These are phyloP conservation scores for Bipolaris zeicola DNA, from an alignment of 2,329 filamentous ascomycete species.

Conservation along the genomic window DNA sequence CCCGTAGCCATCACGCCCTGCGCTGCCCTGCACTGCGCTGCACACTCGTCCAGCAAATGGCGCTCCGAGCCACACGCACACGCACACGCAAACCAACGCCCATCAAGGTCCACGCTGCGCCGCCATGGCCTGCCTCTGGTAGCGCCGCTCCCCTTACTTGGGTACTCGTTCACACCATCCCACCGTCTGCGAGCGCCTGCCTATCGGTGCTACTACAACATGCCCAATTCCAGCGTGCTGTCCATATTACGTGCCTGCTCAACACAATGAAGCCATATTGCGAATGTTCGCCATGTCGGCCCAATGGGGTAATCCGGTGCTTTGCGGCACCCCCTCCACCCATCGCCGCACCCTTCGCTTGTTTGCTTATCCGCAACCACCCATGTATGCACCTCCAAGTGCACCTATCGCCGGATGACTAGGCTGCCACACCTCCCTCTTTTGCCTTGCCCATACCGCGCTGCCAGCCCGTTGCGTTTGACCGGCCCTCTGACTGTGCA, in stretches of 20 bases:
- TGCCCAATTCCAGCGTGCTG: slow-evolving; percentile 18
- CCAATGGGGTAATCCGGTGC: slow-evolving; percentile 19
- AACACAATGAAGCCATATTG: slow-evolving; percentile 28
- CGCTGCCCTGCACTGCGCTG: neutral
- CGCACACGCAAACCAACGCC: neutral
- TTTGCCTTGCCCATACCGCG: slow-evolving; percentile 19
- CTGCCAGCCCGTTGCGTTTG: slow-evolving; percentile 19
- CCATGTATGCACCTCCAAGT: slow-evolving; percentile 5
- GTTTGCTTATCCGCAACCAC: neutral
- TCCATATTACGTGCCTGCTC: slow-evolving; percentile 17
- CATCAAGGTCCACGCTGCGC: slow-evolving; percentile 33
- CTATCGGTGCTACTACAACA: slow-evolving; percentile 25
- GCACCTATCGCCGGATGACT: slow-evolving; percentile 28
- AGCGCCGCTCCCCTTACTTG: slow-evolving; percentile 10
- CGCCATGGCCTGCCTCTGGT: slow-evolving; percentile 18
- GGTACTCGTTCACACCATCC: neutral
- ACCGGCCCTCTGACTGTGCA: slow-evolving; percentile 16
- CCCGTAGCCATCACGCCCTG: neutral
- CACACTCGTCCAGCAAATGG: slow-evolving; percentile 27
- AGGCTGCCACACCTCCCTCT: slow-evolving; percentile 18
- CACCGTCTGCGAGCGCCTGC: slow-evolving; percentile 26
- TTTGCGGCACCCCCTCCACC: slow-evolving; percentile 19
- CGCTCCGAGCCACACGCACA: slow-evolving; percentile 16
- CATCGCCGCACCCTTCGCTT: neutral
- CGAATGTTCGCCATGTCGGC: slow-evolving; percentile 22